Conservation (phyloP, 73 alveolate genomes). For the Uronychia setigera region DNA sequence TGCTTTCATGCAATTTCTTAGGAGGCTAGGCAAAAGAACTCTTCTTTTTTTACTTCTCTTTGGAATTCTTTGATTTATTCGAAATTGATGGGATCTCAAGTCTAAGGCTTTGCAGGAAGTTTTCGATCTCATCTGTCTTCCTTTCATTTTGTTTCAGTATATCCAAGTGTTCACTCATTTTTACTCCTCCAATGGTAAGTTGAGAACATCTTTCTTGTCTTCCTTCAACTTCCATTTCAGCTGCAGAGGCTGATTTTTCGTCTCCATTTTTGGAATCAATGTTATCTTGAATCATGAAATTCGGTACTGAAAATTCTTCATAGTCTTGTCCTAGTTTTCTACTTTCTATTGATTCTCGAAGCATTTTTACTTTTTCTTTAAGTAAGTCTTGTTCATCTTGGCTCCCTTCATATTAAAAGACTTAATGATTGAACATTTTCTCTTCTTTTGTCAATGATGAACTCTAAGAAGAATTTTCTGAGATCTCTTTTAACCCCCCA, state of each 20-base stretch:
- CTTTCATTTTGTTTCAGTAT: not conserved
- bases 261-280: too few species aligned
- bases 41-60: too few species aligned
- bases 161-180: not conserved
- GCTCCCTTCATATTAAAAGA: not conserved
- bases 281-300: too few species aligned
- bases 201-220: not conserved
- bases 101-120: not conserved
- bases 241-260: conserved; percentile 1
- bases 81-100: not conserved
- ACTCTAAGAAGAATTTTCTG: not conserved
- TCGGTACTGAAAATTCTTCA: too few species aligned
- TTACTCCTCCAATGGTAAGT: not conserved
- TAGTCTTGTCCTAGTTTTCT: too few species aligned
- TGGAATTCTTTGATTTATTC: not conserved
- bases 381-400: not conserved
- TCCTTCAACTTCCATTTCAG: not conserved
- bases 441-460: not conserved
- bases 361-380: not conserved
- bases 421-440: not conserved
- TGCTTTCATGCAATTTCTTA: too few species aligned
- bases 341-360: not conserved
- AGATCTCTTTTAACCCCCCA: not conserved
- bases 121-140: not conserved
- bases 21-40: too few species aligned